Percentiles rank a stretch among this genome's conserved stretches.
Evolutionary conservation across 495 filamentous ascomycete genomes (phyloP).

Genomic region (Talaromyces stipitatus): DNA sequence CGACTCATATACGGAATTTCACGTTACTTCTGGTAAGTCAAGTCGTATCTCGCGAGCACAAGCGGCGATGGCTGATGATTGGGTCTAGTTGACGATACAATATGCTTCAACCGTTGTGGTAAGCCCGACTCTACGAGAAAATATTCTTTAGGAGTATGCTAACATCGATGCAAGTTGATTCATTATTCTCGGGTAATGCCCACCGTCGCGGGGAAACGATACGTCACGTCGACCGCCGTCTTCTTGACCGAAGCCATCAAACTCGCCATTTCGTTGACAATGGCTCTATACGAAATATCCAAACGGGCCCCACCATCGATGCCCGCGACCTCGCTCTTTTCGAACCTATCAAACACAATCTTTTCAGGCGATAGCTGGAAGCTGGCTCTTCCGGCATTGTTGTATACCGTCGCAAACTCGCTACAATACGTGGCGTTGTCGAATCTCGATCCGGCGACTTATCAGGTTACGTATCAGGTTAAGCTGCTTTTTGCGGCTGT

Average conservation of each 20-base stretch:
- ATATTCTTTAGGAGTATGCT: not conserved
- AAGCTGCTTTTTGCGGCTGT: slow-evolving; percentile 88
- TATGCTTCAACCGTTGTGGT: slow-evolving; percentile 36
- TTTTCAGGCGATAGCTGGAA: slow-evolving; percentile 97
- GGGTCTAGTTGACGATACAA: slow-evolving; percentile 29
- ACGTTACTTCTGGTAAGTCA: not conserved
- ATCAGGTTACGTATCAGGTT: slow-evolving; percentile 87
- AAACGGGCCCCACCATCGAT: slow-evolving; percentile 64
- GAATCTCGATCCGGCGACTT: slow-evolving; percentile 85
- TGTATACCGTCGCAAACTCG: slow-evolving; percentile 87
- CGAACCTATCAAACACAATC: slow-evolving; percentile 67
- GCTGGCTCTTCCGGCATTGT: slow-evolving; percentile 75
- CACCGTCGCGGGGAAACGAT: slow-evolving; percentile 69
- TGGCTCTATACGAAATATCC: slow-evolving; percentile 82
- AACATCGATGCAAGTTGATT: slow-evolving; percentile 49
- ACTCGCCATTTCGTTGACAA: slow-evolving; percentile 73
- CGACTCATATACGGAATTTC: not conserved
- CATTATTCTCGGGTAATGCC: slow-evolving; percentile 95
- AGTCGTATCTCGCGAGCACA: not conserved
- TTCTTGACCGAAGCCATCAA: slow-evolving; percentile 92
- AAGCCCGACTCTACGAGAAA: slow-evolving; percentile 10
- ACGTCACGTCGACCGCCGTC: slow-evolving; percentile 89
- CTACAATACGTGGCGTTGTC: slow-evolving; percentile 88
- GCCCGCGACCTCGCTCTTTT: slow-evolving; percentile 71
- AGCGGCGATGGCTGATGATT: not conserved